A percentile compares a stretch with the other conserved stretches of the same genome.
Conservation (phyloP, 1,139 yeast species). For the Suhomyces bribrorum region DNA sequence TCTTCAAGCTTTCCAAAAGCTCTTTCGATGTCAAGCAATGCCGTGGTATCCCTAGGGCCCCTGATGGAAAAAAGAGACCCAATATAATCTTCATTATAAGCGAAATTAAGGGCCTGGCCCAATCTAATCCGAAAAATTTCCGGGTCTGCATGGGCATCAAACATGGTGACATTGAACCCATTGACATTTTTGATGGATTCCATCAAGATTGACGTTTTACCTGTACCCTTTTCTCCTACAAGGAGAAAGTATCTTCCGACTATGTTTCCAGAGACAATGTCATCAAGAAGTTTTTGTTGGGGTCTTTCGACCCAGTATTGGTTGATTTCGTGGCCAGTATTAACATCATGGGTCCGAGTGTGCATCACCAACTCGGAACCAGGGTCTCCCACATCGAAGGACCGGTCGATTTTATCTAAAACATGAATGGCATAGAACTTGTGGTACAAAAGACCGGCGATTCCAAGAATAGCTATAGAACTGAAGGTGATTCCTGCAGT, state of each 20-base stretch:
- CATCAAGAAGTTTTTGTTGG: constrained; percentile 67
- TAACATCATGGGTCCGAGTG: constrained; percentile 36
- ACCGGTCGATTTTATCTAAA: constrained; percentile 60
- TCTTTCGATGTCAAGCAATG: constrained; percentile 76
- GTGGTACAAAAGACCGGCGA: constrained; percentile 74
- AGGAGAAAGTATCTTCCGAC: constrained; percentile 70
- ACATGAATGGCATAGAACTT: constrained; percentile 61
- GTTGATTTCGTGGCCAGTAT: constrained; percentile 28
- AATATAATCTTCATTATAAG: constrained; percentile 77
- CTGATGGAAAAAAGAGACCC: constrained; percentile 80
- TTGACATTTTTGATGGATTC: constrained; percentile 68
- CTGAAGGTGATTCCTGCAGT: constrained; percentile 76
- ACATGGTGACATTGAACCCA: constrained; percentile 66
- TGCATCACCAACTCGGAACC: constrained; percentile 61
- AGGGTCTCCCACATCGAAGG: constrained; percentile 71
- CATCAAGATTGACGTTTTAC: constrained; percentile 71
- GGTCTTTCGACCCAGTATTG: constrained; percentile 67
- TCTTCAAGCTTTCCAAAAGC: constrained; percentile 77
- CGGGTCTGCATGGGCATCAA: constrained; percentile 87
- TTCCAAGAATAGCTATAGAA: constrained; percentile 68
- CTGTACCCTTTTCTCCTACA: constrained; percentile 87
- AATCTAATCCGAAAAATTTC: constrained; percentile 76
- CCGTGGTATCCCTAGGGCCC: constrained; percentile 86
- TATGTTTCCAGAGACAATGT: constrained; percentile 61
- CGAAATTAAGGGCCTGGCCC: constrained; percentile 74